These are phyloP conservation scores for Angomonas desouzai DNA, from an alignment of 208 protist species.

Conservation along the genomic window DNA sequence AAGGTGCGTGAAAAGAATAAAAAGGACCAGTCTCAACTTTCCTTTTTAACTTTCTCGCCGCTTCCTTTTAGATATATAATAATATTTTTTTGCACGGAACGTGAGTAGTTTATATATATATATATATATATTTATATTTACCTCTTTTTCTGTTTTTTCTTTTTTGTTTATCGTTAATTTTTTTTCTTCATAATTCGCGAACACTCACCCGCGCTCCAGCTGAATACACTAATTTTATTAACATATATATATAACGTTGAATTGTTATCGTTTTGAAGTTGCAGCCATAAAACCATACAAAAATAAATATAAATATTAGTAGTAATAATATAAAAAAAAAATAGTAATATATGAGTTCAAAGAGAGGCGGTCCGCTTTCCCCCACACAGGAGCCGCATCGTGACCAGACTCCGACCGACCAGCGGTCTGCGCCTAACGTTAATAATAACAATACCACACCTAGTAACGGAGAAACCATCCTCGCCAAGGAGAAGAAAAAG, in stretches of 20 bases:
- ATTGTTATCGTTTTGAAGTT: not conserved
- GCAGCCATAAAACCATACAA: constrained; percentile 2
- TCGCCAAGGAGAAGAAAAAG: not conserved
- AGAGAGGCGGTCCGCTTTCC: not conserved
- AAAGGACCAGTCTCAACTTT: too few relatives aligned
- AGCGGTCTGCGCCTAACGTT: not conserved
- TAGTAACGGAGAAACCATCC: not conserved
- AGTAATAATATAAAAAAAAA: not conserved
- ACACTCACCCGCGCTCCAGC: too few relatives aligned
- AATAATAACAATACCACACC: not conserved
- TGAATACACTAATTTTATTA: not conserved
- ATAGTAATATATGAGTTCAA: not conserved
- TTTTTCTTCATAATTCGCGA: constrained; percentile 4
- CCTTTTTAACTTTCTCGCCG: too few relatives aligned
- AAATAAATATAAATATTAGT: constrained; percentile 6
- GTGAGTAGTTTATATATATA: too few relatives aligned
- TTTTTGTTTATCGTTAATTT: constrained; percentile 9
- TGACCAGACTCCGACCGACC: not conserved
- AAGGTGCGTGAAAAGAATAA: constrained; percentile 5
- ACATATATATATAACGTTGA: not conserved
- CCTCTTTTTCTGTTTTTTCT: too few relatives aligned
- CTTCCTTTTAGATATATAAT: too few relatives aligned
- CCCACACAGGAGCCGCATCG: not conserved
- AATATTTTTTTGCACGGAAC: too few relatives aligned
- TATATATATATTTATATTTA: too few relatives aligned